A percentile compares a stretch with the other conserved stretches of the same genome.
phyloP scores from a whole-genome alignment of 2,329 filamentous ascomycete species.

The Arthrobotrys conoides region DNA sequence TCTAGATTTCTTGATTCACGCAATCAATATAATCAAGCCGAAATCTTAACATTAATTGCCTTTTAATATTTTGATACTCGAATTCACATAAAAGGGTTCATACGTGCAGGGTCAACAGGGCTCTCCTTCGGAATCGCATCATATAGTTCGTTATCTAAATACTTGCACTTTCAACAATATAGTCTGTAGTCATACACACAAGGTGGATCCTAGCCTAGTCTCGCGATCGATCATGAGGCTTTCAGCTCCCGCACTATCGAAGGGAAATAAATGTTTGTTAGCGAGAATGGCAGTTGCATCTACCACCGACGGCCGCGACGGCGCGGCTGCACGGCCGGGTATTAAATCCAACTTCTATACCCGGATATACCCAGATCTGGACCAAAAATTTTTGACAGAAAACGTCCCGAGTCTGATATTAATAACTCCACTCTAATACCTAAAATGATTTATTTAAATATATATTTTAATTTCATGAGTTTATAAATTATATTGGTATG shows the following conservation, averaged over 20 bases:
- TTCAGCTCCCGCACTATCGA: background rate
- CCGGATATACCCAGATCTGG: background rate
- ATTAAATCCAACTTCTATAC: background rate
- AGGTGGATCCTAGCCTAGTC: conserved; percentile 1
- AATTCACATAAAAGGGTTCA: no score
- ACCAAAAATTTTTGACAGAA: background rate
- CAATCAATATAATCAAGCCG: background rate
- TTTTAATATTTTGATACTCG: background rate
- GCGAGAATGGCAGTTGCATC: background rate
- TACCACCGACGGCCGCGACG: background rate
- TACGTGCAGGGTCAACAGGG: background rate
- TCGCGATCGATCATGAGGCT: background rate
- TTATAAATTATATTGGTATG: no score
- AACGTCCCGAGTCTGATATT: background rate
- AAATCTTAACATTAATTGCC: background rate
- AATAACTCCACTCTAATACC: no score
- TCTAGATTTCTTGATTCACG: background rate
- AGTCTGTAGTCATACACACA: no score
- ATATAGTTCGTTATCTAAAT: background rate
- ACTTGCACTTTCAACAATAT: background rate
- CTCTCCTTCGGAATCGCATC: background rate
- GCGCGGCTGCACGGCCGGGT: no score
- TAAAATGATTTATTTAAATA: no score
- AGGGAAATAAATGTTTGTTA: background rate
- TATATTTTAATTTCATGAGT: no score